Percentiles rank a stretch among this genome's conserved stretches.
phyloP scores from a whole-genome alignment of 345 rosid species.

The Moricandia moricandioides region DNA sequence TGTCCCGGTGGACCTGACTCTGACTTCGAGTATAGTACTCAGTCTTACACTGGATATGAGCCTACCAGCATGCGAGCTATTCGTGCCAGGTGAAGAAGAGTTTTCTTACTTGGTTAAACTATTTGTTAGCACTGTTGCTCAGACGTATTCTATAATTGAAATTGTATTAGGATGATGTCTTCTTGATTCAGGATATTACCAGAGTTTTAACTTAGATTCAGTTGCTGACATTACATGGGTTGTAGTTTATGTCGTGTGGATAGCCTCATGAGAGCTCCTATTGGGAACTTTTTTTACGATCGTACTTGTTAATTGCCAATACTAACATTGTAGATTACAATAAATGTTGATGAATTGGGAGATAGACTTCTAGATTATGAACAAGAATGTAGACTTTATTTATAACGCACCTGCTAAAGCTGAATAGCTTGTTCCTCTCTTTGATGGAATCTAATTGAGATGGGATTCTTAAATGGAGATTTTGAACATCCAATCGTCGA shows the following conservation, averaged over 20 bases:
- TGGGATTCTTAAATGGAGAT: too few relatives aligned
- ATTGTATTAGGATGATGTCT: background rate
- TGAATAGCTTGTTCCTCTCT: slow-evolving; percentile 3
- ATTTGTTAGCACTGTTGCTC: background rate
- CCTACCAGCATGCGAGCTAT: slow-evolving; percentile 99
- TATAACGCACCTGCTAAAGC: slow-evolving; percentile 1
- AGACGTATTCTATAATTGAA: background rate
- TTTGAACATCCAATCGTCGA: too few relatives aligned
- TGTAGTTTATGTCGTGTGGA: too few relatives aligned
- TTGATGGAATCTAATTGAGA: background rate
- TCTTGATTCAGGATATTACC: too few relatives aligned
- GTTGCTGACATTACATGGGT: too few relatives aligned
- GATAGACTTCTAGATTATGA: background rate
- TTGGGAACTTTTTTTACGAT: too few relatives aligned
- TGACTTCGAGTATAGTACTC: slow-evolving; percentile 97
- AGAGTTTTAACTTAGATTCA: too few relatives aligned
- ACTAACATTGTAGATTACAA: background rate
- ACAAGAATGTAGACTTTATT: background rate
- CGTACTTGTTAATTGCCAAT: too few relatives aligned
- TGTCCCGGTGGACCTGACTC: slow-evolving; percentile 99
- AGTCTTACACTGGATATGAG: slow-evolving; percentile 97
- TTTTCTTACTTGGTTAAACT: background rate
- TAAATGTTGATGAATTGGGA: background rate
- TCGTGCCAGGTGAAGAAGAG: slow-evolving; percentile 71
- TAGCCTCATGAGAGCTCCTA: too few relatives aligned